These are phyloP conservation scores for Russula sp. DNA, from an alignment of 768 basidiomycete genomes.

Conservation along the genomic window DNA sequence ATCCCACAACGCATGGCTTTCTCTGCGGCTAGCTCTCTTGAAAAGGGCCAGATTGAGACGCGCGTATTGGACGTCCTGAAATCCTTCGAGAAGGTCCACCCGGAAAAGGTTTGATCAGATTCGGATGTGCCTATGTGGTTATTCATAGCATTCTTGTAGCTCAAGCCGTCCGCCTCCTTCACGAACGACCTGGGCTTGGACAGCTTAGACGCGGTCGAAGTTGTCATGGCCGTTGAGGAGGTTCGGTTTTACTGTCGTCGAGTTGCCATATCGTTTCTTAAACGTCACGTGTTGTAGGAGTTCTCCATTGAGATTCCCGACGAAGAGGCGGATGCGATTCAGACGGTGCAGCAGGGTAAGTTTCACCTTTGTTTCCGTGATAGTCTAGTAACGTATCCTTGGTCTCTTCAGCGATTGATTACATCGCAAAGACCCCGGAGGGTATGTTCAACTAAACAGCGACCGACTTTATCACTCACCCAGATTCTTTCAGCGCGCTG, in stretches of 20 bases:
- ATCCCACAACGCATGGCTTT: constrained; percentile 48
- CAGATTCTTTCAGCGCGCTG: constrained; percentile 15
- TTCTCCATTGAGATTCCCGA: constrained; percentile 98
- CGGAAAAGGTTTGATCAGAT: constrained; percentile 52
- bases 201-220: constrained; percentile 95
- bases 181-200: constrained; percentile 85
- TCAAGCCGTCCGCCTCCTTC: constrained; percentile 65
- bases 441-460: constrained; percentile 42
- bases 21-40: constrained; percentile 64
- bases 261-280: constrained; percentile 12
- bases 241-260: constrained; percentile 36
- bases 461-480: constrained; percentile 4
- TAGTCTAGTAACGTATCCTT: background rate
- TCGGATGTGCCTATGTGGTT: constrained; percentile 6
- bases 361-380: constrained; percentile 29
- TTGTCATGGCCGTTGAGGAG: constrained; percentile 99
- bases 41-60: constrained; percentile 62
- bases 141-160: constrained; percentile 41
- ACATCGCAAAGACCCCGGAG: constrained; percentile 90
- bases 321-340: constrained; percentile 91
- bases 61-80: constrained; percentile 82
- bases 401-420: constrained; percentile 74
- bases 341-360: constrained; percentile 86
- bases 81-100: constrained; percentile 86
- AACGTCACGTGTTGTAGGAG: constrained; percentile 52